A percentile compares a stretch with the other conserved stretches of the same genome.
phyloP scores from a whole-genome alignment of 1,284 basidiomycete species.

The Xerocomus minutiporus region DNA sequence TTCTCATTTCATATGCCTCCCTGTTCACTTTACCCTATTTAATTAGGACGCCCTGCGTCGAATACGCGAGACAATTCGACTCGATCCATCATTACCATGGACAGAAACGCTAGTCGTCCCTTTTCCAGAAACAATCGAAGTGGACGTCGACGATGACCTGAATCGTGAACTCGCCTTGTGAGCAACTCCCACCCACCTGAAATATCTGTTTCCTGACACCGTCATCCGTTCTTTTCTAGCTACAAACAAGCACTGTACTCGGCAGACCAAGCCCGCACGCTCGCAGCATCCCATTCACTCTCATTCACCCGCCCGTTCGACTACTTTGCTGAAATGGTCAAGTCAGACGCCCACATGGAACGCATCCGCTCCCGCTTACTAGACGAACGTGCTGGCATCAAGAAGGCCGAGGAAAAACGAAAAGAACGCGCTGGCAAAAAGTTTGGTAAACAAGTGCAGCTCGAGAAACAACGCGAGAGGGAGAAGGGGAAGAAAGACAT shows the following conservation, averaged over 20 bases:
- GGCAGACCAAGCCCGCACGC: slow-evolving; percentile 69
- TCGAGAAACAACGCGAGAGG: slow-evolving; percentile 79
- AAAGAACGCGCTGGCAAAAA: slow-evolving; percentile 95
- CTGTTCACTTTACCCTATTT: background rate
- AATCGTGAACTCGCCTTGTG: slow-evolving; percentile 95
- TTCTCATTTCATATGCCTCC: no score
- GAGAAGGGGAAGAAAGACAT: slow-evolving; percentile 75
- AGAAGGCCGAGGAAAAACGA: slow-evolving; percentile 88
- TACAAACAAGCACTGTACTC: slow-evolving; percentile 93
- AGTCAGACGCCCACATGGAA: slow-evolving; percentile 97
- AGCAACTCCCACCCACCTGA: background rate
- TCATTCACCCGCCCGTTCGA: slow-evolving; percentile 92
- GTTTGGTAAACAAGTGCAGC: slow-evolving; percentile 95
- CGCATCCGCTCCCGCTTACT: slow-evolving; percentile 88
- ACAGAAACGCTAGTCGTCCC: slow-evolving; percentile 79
- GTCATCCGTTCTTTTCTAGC: slow-evolving; percentile 39
- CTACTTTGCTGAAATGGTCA: slow-evolving; percentile 99
- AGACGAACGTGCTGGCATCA: slow-evolving; percentile 86
- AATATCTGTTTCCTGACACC: background rate
- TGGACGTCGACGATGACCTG: slow-evolving; percentile 84
- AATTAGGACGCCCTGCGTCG: slow-evolving; percentile 71
- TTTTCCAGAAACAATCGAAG: slow-evolving; percentile 71
- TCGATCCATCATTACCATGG: slow-evolving; percentile 77
- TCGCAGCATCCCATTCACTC: slow-evolving; percentile 71
- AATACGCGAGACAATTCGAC: slow-evolving; percentile 74